Conservation (phyloP, 805 yeast genomes). For the Schwanniomyces sp. region DNA sequence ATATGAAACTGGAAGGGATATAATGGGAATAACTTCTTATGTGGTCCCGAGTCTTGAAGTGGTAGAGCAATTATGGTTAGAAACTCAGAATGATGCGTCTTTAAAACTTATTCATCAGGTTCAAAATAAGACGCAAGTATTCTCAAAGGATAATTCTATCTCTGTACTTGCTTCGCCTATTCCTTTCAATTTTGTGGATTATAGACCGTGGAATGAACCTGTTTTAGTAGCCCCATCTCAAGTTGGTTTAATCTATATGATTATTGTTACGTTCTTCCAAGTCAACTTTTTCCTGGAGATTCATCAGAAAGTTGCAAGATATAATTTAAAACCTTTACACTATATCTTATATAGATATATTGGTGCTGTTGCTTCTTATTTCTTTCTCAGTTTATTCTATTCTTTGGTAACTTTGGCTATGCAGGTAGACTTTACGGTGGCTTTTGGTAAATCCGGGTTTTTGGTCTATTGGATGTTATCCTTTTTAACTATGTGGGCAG, state of each 20-base stretch:
- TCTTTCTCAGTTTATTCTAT: conserved; percentile 58
- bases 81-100: conserved; percentile 21
- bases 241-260: conserved; percentile 71
- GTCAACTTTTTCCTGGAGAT: conserved; percentile 58
- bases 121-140: conserved; percentile 13
- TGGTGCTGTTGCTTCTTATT: conserved; percentile 51
- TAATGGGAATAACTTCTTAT: conserved; percentile 44
- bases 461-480: conserved; percentile 72
- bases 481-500: conserved; percentile 69
- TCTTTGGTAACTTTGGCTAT: conserved; percentile 65
- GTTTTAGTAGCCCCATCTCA: conserved; percentile 66
- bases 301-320: conserved; percentile 49
- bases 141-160: conserved; percentile 12
- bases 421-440: conserved; percentile 56
- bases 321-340: conserved; percentile 40
- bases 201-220: conserved; percentile 49
- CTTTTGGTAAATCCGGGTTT: conserved; percentile 71
- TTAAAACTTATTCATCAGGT: conserved; percentile 15
- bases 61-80: conserved; percentile 33
- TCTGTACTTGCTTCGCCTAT: conserved; percentile 32
- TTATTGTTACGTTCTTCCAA: conserved; percentile 73
- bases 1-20: conserved; percentile 69
- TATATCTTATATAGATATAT: conserved; percentile 54
- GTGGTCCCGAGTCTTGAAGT: conserved; percentile 38
- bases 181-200: conserved; percentile 39